Base-by-base conservation (phyloP, 805 yeast species). In the Torulaspora indica region DNA sequence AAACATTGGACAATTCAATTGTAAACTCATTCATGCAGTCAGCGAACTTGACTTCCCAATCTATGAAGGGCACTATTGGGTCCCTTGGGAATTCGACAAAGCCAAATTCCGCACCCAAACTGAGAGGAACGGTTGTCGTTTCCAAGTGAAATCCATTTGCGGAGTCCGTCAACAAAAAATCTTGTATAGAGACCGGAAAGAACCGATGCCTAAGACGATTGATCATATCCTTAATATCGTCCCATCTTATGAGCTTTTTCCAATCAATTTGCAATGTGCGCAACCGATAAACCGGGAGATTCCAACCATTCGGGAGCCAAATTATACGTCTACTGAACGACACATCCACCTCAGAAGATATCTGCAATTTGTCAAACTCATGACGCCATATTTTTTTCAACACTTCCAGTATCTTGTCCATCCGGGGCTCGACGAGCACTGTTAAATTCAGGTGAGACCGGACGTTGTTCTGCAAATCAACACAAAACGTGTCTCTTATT, bases 11-110 rank as follows among this genome's bases (percentile, higher is more conserved):
- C 8, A 72, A 24, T 3, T 50, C 41, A 8, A 72, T 63, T 1
- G 53, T 48, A 10, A 64, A 61, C 1, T 53, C 32, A 1, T 54
- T 53, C 23, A 53, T 22, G 50, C 78, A 74, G 51, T 68, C 74
- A 6, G 67, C 56, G 13, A 71, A 45, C 8, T 56, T 51, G 1
- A 72, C 8, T 13, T 60, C 57, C 75, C 76, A 72, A 4, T 53
- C 45, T 5, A 71, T 43, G 7, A 46, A 35, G 8, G 78, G 77
- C 4, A 73, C 46, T 12, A 50, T 17, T 2, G 40, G 12, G 22
- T 38, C 13, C 13, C 42, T 20, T 1, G 58, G 51, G 4, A 49
- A 58, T 42, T 17, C 54, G 40, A 53, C 43, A 46, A 48, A 56
- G 5, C 38, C 50, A 38, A 45, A 43, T 29, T 29, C 35, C n/a